These are phyloP conservation scores for Tricholomella constricta DNA, from an alignment of 768 basidiomycete species.

Conservation along the genomic window DNA sequence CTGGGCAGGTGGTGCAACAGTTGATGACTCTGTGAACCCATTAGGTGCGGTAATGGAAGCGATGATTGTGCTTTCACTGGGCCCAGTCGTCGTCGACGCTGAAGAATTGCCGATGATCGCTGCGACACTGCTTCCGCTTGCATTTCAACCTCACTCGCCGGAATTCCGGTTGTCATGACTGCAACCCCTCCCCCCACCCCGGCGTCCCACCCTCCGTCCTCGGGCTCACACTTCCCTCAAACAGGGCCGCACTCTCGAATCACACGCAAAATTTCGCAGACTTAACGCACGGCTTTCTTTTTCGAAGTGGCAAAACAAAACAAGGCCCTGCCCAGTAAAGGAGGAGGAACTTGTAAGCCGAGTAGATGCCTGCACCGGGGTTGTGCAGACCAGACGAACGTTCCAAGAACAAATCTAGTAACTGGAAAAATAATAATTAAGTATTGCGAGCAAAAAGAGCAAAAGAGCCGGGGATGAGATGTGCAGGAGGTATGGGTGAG, in stretches of 20 bases:
- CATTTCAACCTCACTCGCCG: not conserved
- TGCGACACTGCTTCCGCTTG: not conserved
- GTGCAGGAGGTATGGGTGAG: no score
- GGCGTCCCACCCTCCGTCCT: slow-evolving; percentile 1
- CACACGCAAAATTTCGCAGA: no score
- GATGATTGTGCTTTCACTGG: not conserved
- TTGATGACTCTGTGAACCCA: not conserved
- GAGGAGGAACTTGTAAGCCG: no score
- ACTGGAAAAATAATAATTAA: no score
- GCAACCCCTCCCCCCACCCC: not conserved
- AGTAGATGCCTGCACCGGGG: no score
- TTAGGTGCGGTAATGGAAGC: not conserved
- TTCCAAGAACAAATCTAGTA: no score
- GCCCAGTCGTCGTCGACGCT: not conserved
- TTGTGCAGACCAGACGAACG: no score
- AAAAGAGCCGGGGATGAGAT: no score
- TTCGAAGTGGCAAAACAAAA: no score
- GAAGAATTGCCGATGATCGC: not conserved
- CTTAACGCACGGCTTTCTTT: no score
- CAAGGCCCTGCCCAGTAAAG: no score
- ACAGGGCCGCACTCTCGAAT: slow-evolving; percentile 33
- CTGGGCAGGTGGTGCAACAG: not conserved
- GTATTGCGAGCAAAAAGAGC: no score
- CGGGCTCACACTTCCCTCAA: slow-evolving; percentile 18
- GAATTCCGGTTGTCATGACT: not conserved